Base-by-base conservation (phyloP, 2,329 filamentous ascomycete species). In the Fusarium cyanostomum region DNA sequence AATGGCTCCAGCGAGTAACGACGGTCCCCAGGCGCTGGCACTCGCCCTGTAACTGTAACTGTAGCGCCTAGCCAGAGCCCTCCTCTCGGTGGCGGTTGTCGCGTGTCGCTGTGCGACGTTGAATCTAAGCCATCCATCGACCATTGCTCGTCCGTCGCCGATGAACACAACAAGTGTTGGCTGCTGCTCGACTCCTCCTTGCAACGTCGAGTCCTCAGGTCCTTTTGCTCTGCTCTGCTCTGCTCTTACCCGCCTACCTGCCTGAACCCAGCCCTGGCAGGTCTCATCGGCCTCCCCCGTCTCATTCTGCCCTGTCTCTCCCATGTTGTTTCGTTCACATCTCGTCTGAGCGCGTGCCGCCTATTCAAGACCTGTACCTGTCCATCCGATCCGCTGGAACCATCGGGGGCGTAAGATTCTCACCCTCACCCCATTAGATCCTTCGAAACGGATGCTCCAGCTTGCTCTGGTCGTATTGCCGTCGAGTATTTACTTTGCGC, bases 81-180 rank as follows among this genome's bases (percentile, higher is more conserved):
- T 55, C 34, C 18, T 51, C 37, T 38, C 34, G 44, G 62, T 68
- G 62, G 62, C 62, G 58, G 62, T 56, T 63, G 62, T 62, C 62
- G 53, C 65, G 62, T 56, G 54, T 64, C 66, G 46, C 44, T 64
- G 63, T 69, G 66, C 64, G 66, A 69, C 66, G 66, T 69, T 69
- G 66, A 52, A 48, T 69, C 43, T 43, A 43, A 51, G 34, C 49
- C 33, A 10, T 33, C 44, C 39, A 56, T 54, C 34, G 21, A 55
- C 27, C 34, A 54, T 51, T 24, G 30, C 15, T 42, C 34, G 27
- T 41, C 26, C 21, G 38, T 50, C 42, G 50, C 41, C 48, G 37
- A 38, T 49, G 45, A 54, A 51, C 56, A 56, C 49, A 39, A n/a
- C n/a, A 37, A 44, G 54, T 31, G 28, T 33, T 60, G 41, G 18